Percentiles rank a stretch among this genome's conserved stretches.
Conservation (phyloP, 306 rosid species). For the Ormosia semicastrata region DNA sequence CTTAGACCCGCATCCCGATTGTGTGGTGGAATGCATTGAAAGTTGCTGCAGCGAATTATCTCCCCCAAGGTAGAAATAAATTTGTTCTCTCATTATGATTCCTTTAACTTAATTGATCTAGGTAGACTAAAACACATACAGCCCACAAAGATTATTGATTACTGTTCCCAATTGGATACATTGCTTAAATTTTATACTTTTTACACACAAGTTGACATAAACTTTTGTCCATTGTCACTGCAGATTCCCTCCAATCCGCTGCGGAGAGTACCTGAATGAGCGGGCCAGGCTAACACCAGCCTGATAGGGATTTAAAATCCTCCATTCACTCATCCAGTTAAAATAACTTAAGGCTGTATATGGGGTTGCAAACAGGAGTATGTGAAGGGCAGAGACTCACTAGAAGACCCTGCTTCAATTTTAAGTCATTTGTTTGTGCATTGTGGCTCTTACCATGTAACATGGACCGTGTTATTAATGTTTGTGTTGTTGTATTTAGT, state of each 20-base stretch:
- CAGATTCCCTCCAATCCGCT: slow-evolving; percentile 80
- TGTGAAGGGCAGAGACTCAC: neutral
- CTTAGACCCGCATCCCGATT: slow-evolving; percentile 62
- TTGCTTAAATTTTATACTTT: neutral
- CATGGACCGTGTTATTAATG: too few relatives aligned
- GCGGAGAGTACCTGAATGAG: slow-evolving; percentile 76
- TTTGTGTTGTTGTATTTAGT: too few relatives aligned
- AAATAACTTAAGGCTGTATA: neutral
- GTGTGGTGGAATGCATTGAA: slow-evolving; percentile 65
- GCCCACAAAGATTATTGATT: neutral
- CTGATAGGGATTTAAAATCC: slow-evolving; percentile 19
- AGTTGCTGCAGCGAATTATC: slow-evolving; percentile 75
- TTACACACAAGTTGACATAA: neutral
- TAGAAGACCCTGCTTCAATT: neutral
- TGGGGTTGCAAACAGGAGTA: neutral
- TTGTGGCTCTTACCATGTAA: too few relatives aligned
- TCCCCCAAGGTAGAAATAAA: slow-evolving; percentile 56
- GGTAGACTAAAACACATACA: neutral
- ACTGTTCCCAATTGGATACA: neutral
- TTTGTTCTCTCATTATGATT: neutral
- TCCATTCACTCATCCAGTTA: neutral
- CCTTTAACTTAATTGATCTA: neutral
- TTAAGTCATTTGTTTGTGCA: neutral
- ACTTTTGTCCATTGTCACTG: slow-evolving; percentile 15
- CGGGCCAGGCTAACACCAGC: slow-evolving; percentile 59